Conservation (phyloP, 2,329 filamentous ascomycete species). For the Diaporthe citriasiana region DNA sequence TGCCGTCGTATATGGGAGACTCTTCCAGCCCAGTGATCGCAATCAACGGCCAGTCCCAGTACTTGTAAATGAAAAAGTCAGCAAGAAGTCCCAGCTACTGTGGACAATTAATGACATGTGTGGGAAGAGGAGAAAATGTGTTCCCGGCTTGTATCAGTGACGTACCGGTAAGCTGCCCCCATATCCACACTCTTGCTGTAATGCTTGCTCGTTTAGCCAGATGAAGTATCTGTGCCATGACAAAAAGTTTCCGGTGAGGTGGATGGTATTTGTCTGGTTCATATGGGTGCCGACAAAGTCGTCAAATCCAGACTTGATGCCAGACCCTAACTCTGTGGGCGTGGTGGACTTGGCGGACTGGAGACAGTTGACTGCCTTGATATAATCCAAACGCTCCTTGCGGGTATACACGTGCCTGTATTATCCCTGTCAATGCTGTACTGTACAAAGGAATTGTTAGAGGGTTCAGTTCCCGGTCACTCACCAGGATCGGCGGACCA, state of each 20-base stretch:
- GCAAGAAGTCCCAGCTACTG: too few relatives aligned
- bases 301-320: conserved; percentile 51
- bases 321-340: not conserved
- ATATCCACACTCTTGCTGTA: conserved; percentile 37
- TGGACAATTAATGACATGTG: too few relatives aligned
- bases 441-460: too few relatives aligned
- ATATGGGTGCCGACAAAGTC: conserved; percentile 65
- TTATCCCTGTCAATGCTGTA: not conserved
- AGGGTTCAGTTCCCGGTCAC: not conserved
- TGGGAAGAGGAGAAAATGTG: too few relatives aligned
- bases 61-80: conserved; percentile 43
- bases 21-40: conserved; percentile 56
- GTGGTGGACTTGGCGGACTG: not conserved
- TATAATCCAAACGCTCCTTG: conserved; percentile 16
- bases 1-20: conserved; percentile 68
- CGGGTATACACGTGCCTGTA: not conserved
- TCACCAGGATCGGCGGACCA: conserved; percentile 12
- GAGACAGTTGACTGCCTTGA: conserved; percentile 15
- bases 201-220: conserved; percentile 28
- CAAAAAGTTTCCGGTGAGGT: conserved; percentile 23
- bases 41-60: conserved; percentile 64
- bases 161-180: conserved; percentile 43
- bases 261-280: conserved; percentile 61
- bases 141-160: not conserved
- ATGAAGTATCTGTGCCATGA: conserved; percentile 36